A percentile compares a stretch with the other conserved stretches of the same genome.
These are phyloP conservation scores for Dysphania ambrosioides DNA, from an alignment of 148 eudicot species.

Conservation along the genomic window DNA sequence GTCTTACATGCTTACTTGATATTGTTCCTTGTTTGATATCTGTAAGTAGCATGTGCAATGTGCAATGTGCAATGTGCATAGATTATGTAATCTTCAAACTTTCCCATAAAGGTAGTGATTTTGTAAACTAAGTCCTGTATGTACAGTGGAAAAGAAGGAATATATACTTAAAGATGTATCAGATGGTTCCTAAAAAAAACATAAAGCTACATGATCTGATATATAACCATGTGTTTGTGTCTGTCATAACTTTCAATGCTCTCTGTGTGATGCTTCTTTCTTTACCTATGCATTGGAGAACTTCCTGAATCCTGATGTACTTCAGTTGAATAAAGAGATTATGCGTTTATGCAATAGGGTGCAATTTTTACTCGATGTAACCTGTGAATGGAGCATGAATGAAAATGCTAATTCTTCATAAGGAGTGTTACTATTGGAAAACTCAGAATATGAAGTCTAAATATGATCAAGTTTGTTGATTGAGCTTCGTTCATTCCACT, in stretches of 20 bases:
- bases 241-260: background rate
- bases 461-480: background rate
- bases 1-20: slow-evolving; percentile 7
- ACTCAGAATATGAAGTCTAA: background rate
- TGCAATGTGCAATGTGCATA: background rate
- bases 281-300: background rate
- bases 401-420: background rate
- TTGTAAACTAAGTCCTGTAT: background rate
- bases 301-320: background rate
- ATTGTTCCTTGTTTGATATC: background rate
- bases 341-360: background rate
- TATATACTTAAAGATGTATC: background rate
- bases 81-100: background rate
- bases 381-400: background rate
- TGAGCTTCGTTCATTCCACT: background rate
- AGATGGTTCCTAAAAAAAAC: background rate
- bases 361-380: background rate
- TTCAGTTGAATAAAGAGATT: background rate
- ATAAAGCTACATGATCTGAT: background rate
- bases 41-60: too few species aligned
- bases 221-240: background rate
- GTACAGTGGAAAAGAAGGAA: background rate
- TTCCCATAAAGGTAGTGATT: background rate
- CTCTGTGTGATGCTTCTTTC: background rate
- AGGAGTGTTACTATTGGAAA: background rate